These are phyloP conservation scores for Ceratocystis destructans DNA, from an alignment of 2,329 filamentous ascomycete genomes.

Conservation along the genomic window DNA sequence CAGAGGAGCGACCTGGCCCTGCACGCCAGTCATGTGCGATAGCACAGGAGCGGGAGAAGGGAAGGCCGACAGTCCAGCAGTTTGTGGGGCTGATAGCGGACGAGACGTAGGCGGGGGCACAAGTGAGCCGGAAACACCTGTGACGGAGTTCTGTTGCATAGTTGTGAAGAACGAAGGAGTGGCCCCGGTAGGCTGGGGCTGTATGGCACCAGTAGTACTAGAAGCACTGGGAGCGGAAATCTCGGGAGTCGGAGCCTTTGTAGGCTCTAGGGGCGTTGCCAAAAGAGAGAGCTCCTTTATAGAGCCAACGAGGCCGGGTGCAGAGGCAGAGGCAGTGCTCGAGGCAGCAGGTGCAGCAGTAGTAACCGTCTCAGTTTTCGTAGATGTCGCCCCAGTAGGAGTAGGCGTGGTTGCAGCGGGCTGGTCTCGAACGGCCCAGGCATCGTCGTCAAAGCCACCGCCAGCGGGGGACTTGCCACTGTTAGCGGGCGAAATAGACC, in stretches of 20 bases:
- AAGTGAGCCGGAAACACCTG: constrained; percentile 32
- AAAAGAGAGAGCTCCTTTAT: constrained; percentile 45
- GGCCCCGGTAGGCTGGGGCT: constrained; percentile 38
- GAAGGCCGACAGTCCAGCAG: constrained; percentile 60
- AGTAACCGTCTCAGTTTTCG: constrained; percentile 20
- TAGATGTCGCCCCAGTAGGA: neutral
- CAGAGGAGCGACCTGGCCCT: constrained; percentile 51
- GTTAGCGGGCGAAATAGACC: constrained; percentile 20
- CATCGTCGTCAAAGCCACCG: constrained; percentile 82
- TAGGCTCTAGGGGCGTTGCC: constrained; percentile 39
- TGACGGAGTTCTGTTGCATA: constrained; percentile 22
- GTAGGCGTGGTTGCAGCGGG: neutral
- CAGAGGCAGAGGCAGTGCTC: constrained; percentile 17
- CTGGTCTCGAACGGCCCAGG: constrained; percentile 76
- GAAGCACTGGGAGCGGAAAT: constrained; percentile 13
- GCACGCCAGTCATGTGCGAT: constrained; percentile 68
- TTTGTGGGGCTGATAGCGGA: constrained; percentile 76
- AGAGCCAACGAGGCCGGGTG: constrained; percentile 42
- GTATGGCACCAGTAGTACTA: constrained; percentile 26
- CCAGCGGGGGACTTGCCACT: constrained; percentile 24
- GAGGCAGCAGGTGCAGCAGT: constrained; percentile 25
- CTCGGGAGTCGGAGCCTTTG: constrained; percentile 28
- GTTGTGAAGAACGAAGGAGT: constrained; percentile 44
- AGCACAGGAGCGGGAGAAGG: constrained; percentile 55
- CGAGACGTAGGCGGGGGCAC: constrained; percentile 62